Evolutionary conservation across 768 basidiomycete genomes (phyloP).

Genomic region (Mycena crocata): DNA sequence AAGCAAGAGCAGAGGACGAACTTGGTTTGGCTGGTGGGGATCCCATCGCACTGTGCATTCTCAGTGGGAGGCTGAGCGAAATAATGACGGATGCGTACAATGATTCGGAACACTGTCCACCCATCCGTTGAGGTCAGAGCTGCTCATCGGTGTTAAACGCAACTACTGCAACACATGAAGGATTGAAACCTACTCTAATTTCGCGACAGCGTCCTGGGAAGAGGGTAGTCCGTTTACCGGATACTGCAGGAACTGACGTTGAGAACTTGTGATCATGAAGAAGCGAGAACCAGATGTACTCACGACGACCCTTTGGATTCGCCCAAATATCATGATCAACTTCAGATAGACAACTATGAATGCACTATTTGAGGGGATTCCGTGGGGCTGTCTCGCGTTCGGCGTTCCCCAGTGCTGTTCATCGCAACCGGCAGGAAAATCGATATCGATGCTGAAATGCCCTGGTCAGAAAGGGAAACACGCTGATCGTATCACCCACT

Average conservation of each 20-base stretch:
- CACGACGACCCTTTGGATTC: conserved; percentile 23
- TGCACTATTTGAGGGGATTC: conserved; percentile 48
- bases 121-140: conserved; percentile 21
- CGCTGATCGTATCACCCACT: not conserved
- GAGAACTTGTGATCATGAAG: too few species aligned
- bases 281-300: not conserved
- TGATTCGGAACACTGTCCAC: conserved; percentile 12
- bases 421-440: conserved; percentile 16
- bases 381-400: conserved; percentile 60
- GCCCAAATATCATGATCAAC: conserved; percentile 10
- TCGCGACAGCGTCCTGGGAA: not conserved
- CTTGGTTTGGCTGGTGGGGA: not conserved
- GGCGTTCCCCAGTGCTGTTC: conserved; percentile 59
- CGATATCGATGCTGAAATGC: conserved; percentile 8
- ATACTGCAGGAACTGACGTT: not conserved
- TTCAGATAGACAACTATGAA: not conserved
- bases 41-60: not conserved
- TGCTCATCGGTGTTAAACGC: not conserved
- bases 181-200: conserved; percentile 12
- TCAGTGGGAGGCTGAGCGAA: not conserved
- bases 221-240: not conserved
- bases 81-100: not conserved
- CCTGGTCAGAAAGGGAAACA: not conserved
- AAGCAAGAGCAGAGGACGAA: not conserved
- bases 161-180: too few species aligned